Evolutionary conservation across 2,329 filamentous ascomycete genomes (phyloP).

Genomic region (Stagonosporopsis tanaceti): DNA sequence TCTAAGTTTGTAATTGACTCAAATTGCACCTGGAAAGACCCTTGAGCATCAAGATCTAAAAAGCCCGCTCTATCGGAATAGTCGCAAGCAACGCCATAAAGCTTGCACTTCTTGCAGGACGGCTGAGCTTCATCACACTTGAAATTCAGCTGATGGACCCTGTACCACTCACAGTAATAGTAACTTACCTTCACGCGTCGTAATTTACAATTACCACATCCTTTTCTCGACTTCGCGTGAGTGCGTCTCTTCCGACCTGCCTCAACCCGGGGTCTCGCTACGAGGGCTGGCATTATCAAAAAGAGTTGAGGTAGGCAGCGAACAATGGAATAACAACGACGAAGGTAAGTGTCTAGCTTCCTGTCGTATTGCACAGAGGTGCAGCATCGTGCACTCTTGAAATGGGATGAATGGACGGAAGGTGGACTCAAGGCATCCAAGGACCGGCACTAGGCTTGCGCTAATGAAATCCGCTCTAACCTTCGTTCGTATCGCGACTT

Average conservation of each 20-base stretch:
- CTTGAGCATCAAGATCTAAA: conserved; percentile 45
- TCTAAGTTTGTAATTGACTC: neutral
- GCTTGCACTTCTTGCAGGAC: conserved; percentile 57
- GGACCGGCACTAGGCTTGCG: neutral
- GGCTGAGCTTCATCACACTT: conserved; percentile 65
- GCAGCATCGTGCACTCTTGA: neutral
- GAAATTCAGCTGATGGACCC: neutral
- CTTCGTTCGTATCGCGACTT: neutral
- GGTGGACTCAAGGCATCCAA: conserved; percentile 5
- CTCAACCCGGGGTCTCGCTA: conserved; percentile 18
- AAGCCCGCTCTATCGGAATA: conserved; percentile 50
- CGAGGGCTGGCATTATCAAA: conserved; percentile 26
- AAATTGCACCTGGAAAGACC: conserved; percentile 36
- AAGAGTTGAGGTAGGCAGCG: neutral
- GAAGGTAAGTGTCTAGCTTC: neutral
- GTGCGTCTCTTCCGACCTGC: conserved; percentile 32
- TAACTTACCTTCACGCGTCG: conserved; percentile 60
- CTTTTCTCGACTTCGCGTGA: conserved; percentile 64
- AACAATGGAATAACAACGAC: neutral
- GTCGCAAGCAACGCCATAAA: conserved; percentile 59
- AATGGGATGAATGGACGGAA: neutral
- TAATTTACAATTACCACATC: conserved; percentile 66
- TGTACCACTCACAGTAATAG: neutral
- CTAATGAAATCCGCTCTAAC: conserved; percentile 1
- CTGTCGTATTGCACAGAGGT: conserved; percentile 1